A percentile compares a stretch with the other conserved stretches of the same genome.
These are phyloP conservation scores for Tremella fuciformis DNA, from an alignment of 768 basidiomycete genomes.

Conservation along the genomic window DNA sequence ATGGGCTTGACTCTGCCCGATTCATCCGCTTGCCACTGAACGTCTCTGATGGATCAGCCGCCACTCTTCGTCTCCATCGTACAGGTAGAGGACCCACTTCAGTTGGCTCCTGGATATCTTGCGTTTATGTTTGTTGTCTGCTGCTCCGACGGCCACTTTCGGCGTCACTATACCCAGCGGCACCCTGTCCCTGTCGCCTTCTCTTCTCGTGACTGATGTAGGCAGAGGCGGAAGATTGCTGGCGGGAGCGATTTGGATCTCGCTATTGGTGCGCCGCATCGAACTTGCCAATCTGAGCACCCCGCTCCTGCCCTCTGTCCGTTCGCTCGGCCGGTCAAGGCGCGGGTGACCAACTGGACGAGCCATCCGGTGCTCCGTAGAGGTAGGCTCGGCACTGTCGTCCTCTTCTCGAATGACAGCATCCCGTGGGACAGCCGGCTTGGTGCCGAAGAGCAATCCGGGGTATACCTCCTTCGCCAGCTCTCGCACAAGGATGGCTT, in stretches of 20 bases:
- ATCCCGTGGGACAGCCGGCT: neutral
- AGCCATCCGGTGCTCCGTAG: neutral
- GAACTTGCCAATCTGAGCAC: slow-evolving; percentile 2
- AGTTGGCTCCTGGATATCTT: slow-evolving; percentile 43
- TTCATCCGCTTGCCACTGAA: slow-evolving; percentile 43
- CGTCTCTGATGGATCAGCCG: slow-evolving; percentile 23
- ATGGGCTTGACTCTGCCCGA: slow-evolving; percentile 34
- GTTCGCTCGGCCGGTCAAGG: neutral
- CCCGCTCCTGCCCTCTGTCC: slow-evolving; percentile 1
- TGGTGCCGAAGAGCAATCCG: slow-evolving; percentile 29
- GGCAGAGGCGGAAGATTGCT: neutral
- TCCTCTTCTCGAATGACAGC: slow-evolving; percentile 2
- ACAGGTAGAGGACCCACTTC: slow-evolving; percentile 26
- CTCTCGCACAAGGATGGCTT: slow-evolving; percentile 84
- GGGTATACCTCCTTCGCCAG: slow-evolving; percentile 50
- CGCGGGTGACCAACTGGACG: neutral
- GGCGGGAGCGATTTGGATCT: slow-evolving; percentile 5
- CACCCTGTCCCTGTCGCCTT: slow-evolving; percentile 6
- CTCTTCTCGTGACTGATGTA: slow-evolving; percentile 1
- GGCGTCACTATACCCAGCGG: neutral
- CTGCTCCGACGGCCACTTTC: neutral
- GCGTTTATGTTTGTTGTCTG: slow-evolving; percentile 38
- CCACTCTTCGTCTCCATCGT: neutral
- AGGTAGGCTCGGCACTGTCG: neutral
- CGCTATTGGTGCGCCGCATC: slow-evolving; percentile 20